Evolutionary conservation across 192 early-diverging fungal genomes (phyloP), one percentile per base, ranked within the genome.

Genomic region (Chytriomyces confervae): DNA sequence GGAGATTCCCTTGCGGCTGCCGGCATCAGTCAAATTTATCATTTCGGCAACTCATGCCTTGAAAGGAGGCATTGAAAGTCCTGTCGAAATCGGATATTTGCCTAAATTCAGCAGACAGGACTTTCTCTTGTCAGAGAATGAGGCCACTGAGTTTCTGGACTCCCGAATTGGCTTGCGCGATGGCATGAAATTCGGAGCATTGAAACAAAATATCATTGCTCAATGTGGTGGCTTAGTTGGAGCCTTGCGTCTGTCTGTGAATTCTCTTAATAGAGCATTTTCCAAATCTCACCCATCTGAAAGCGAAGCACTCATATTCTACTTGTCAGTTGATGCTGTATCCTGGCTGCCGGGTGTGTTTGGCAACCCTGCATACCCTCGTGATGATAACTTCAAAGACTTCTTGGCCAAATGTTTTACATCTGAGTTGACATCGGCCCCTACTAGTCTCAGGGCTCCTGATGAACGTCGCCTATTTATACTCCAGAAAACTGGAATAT

Each of bases 181-280:
- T 50, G 66, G 46, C 44, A 73, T 73, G 72, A 73, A 73, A 44
- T 73, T 68, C 61, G 61, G 44, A 67, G 27, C 29, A 8, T 29
- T 73, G 65, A 73, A 43, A 44, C 7, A 67, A 43, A 16, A 13
- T 43, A 47, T 73, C 29, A 73, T 73, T 44, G 18, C 10, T 13
- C 72, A 73, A 65, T 73, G 61, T 43, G 72, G 61, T 18, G 72
- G 72, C 8, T 67, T 73, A 23, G 47, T 73, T 61, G 72, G 72
- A 68, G 72, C 72, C 60, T 67, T 73, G 60, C 72, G 72, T 69
- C 61, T 73, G 45, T 73, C 72, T 27, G 72, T 73, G 9, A 29
- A 64, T 23, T 11, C 7, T 36, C 72, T 73, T 29, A 5, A 63
- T 13, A 7, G 2, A 11, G 72, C 62, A 43, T 73, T 73, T 73